Base-by-base conservation (phyloP, 805 yeast species). In the Suhomyces prunicola region DNA sequence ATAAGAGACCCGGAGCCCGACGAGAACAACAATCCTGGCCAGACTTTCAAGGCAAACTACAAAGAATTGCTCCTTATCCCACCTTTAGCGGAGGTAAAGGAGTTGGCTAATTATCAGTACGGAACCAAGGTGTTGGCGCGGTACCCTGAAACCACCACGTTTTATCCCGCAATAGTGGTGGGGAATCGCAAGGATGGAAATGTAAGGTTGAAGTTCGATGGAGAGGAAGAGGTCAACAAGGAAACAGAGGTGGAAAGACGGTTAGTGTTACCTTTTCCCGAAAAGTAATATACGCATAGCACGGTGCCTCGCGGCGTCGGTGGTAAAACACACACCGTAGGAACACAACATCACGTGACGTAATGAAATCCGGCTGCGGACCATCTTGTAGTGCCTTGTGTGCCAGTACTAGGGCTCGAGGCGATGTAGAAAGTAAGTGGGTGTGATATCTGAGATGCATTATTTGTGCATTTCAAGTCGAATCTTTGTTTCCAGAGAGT, bases 1-100 rank as follows among this genome's bases (percentile, higher is more conserved):
- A 92, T 94, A n/a, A 83, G 90, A 60, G 99, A 94, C 68, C 97
- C 98, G 0, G 99, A 94, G 63, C 98, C 99, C 0, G 99, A 94
- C 64, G 98, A 93, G 62, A 81, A 85, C 60, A 89, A 88, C 57
- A 90, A 92, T 53, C 88, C 92, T 4, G 97, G 97, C 2, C 93
- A 87, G 61, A 77, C 88, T 1, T 94, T 86, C 71, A 87, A 86
- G 61, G 91, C 97, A 8, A 85, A 81, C 19, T 84, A 88, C 79
- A 87, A 86, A 63, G 98, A 94, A 58, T 70, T 90, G 3, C 78
- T 90, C 22, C 72, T 88, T 39, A 87, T 94, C 44, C 90, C 96
- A 0, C 80, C 86, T 1, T 61, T 65, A 2, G 72, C 69, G 1
- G 80, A 74, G 9, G 77, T 74, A 0, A 57, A 70, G 53, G 63